Conservation (phyloP, 2,329 filamentous ascomycete genomes). For the Epichloe aotearoae region DNA sequence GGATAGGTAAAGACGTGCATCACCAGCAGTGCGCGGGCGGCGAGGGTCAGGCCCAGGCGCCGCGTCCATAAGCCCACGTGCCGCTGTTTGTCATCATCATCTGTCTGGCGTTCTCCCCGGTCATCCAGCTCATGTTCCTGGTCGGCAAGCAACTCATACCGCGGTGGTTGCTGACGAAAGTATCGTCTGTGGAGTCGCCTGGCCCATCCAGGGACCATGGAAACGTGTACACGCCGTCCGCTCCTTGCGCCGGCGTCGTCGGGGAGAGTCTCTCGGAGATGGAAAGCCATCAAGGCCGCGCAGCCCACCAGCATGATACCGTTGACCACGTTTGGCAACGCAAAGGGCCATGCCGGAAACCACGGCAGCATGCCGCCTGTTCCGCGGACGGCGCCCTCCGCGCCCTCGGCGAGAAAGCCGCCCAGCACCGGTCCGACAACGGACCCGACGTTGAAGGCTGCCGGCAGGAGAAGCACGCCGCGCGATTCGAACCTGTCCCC, state of each 20-base stretch:
- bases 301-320: slow-evolving; percentile 32
- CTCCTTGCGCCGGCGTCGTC: slow-evolving; percentile 30
- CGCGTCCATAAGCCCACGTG: slow-evolving; percentile 43
- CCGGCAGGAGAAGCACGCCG: slow-evolving; percentile 63
- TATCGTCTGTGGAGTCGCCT: slow-evolving; percentile 13
- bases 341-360: slow-evolving; percentile 38
- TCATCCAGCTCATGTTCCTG: background rate
- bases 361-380: slow-evolving; percentile 35
- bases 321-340: slow-evolving; percentile 40
- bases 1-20: slow-evolving; percentile 68
- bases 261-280: slow-evolving; percentile 38
- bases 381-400: slow-evolving; percentile 47
- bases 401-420: slow-evolving; percentile 55
- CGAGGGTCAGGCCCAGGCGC: slow-evolving; percentile 40
- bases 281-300: slow-evolving; percentile 32
- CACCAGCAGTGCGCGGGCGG: slow-evolving; percentile 56
- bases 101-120: slow-evolving; percentile 6
- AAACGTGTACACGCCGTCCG: slow-evolving; percentile 20
- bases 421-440: slow-evolving; percentile 59
- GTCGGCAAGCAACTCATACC: slow-evolving; percentile 9
- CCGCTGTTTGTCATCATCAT: slow-evolving; percentile 26
- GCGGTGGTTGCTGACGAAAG: slow-evolving; percentile 2
- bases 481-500: too few species aligned
- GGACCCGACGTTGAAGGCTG: slow-evolving; percentile 60
- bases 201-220: too few species aligned